A percentile compares a stretch with the other conserved stretches of the same genome.
phyloP scores from a whole-genome alignment of 176 grass and related monocot species.

The Themeda triandra region DNA sequence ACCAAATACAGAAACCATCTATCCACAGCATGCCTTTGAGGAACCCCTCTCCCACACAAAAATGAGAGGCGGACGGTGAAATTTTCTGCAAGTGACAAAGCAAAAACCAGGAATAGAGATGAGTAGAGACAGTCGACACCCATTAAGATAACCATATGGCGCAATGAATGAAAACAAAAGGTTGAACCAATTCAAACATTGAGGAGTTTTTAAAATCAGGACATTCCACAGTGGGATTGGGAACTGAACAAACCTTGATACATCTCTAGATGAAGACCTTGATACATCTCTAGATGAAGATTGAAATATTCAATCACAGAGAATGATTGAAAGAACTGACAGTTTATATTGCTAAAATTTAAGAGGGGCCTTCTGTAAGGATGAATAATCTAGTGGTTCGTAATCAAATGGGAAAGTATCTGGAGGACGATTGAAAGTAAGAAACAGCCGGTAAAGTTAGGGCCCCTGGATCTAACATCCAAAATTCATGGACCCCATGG shows the following conservation, averaged over 20 bases:
- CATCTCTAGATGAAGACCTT: conserved; percentile 42
- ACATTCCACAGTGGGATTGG: not conserved
- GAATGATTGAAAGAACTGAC: conserved; percentile 48
- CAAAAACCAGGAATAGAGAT: not conserved
- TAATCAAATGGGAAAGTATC: no score
- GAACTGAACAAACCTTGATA: conserved; percentile 42
- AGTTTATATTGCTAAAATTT: conserved; percentile 15
- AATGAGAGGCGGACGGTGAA: no score
- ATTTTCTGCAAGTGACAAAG: no score
- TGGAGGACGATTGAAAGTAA: not conserved
- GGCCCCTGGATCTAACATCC: conserved; percentile 46
- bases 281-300: no score
- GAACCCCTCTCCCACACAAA: no score
- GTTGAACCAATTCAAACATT: no score
- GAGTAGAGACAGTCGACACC: not conserved
- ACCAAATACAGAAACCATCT: conserved; percentile 78
- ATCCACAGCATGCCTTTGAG: conserved; percentile 16
- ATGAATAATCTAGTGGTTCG: not conserved
- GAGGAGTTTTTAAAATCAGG: not conserved
- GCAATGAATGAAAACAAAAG: no score
- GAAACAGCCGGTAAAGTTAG: not conserved
- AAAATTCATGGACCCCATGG: no score
- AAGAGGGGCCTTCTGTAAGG: conserved; percentile 48
- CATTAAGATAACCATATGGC: no score
- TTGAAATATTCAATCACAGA: conserved; percentile 31